phyloP scores from a whole-genome alignment of 768 basidiomycete genomes.

The Lentinula detonsa region DNA sequence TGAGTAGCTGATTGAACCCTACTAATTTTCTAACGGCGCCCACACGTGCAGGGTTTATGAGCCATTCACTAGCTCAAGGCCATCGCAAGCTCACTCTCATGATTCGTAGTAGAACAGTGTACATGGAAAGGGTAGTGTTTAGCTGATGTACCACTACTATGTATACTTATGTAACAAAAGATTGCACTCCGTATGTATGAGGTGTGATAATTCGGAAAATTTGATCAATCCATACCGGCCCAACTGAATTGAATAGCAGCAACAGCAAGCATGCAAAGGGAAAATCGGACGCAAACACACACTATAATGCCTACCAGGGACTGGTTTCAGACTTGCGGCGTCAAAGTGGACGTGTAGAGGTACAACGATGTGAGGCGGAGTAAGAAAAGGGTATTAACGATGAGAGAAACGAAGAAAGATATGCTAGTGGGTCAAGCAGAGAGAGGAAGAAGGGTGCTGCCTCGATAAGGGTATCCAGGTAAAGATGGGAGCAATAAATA shows the following conservation, averaged over 20 bases:
- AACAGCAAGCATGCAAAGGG: neutral
- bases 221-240: no score
- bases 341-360: no score
- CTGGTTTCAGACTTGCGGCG: no score
- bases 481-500: neutral
- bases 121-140: no score
- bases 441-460: neutral
- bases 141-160: no score
- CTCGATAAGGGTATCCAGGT: conserved; percentile 1
- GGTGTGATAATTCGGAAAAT: neutral
- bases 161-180: no score
- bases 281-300: neutral
- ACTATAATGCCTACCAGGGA: neutral
- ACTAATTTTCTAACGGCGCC: no score
- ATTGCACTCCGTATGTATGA: no score
- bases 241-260: neutral
- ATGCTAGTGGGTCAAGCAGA: neutral
- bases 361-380: neutral
- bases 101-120: no score
- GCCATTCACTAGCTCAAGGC: no score
- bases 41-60: neutral
- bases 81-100: no score
- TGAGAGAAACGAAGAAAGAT: neutral
- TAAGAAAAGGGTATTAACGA: neutral
- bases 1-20: neutral